Evolutionary conservation across 306 rosid genomes (phyloP).

Genomic region (Lotus japonicus): DNA sequence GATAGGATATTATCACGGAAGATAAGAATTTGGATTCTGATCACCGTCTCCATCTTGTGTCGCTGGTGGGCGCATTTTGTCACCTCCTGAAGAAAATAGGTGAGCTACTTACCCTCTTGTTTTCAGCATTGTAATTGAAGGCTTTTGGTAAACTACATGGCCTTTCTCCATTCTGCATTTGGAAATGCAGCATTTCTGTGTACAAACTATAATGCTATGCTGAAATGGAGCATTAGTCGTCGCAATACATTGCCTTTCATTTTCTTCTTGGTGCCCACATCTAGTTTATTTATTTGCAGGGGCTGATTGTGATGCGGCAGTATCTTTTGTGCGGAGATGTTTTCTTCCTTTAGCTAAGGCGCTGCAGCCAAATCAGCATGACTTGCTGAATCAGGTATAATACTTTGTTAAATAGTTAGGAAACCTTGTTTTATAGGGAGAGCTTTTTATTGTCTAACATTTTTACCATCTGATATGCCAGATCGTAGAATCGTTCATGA

Average conservation of each 20-base stretch:
- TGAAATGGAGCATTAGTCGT: conserved; percentile 3
- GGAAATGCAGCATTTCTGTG: background rate
- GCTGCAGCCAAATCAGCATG: conserved; percentile 35
- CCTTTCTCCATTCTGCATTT: conserved; percentile 3
- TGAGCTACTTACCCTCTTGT: conserved; percentile 18
- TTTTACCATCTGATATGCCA: conserved; percentile 21
- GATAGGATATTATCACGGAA: conserved; percentile 38
- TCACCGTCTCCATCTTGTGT: conserved; percentile 35
- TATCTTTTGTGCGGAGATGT: conserved; percentile 50
- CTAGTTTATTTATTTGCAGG: conserved; percentile 37
- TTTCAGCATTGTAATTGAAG: background rate
- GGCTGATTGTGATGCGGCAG: conserved; percentile 30
- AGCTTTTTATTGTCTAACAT: background rate
- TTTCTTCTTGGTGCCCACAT: background rate
- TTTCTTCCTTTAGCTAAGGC: conserved; percentile 66
- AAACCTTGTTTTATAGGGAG: background rate
- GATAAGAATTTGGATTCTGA: conserved; percentile 45
- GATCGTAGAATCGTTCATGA: conserved; percentile 57
- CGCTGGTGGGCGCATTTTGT: conserved; percentile 57
- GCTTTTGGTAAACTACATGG: background rate
- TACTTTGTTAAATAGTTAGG: background rate
- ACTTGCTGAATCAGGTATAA: conserved; percentile 64
- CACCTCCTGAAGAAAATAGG: conserved; percentile 70
- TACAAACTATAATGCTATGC: background rate
- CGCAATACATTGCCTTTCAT: background rate